Evolutionary conservation across 306 rosid species (phyloP).

Genomic region (Fragaria nilgerrensis): DNA sequence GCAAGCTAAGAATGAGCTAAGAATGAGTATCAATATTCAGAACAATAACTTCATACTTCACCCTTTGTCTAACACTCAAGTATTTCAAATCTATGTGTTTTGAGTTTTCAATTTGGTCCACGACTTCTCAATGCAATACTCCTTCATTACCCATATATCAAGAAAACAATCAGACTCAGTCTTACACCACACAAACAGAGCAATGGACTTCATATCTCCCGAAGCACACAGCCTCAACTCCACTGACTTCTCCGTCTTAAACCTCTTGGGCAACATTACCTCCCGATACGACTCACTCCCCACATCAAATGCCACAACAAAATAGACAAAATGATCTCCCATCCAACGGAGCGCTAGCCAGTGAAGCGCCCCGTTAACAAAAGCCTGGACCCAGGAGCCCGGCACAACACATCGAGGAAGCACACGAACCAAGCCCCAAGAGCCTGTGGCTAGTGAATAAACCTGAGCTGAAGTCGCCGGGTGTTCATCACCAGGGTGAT

Average conservation of each 20-base stretch:
- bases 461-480: background rate
- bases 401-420: background rate
- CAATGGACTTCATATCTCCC: background rate
- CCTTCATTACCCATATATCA: background rate
- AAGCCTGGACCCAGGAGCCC: background rate
- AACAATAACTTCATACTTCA: no score
- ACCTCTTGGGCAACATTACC: background rate
- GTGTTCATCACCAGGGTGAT: background rate
- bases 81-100: no score
- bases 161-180: background rate
- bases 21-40: no score
- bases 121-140: background rate
- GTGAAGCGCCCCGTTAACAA: background rate
- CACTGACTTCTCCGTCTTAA: background rate
- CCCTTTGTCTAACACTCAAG: no score
- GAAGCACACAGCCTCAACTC: background rate
- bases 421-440: background rate
- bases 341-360: background rate
- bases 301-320: constrained; percentile 8
- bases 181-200: background rate
- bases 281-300: background rate
- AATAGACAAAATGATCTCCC: background rate
- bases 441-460: background rate
- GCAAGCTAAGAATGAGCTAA: no score
- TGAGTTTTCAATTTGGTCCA: background rate